Evolutionary conservation across 2,329 filamentous ascomycete genomes (phyloP).

Genomic region (Metarhizium guizhouense): DNA sequence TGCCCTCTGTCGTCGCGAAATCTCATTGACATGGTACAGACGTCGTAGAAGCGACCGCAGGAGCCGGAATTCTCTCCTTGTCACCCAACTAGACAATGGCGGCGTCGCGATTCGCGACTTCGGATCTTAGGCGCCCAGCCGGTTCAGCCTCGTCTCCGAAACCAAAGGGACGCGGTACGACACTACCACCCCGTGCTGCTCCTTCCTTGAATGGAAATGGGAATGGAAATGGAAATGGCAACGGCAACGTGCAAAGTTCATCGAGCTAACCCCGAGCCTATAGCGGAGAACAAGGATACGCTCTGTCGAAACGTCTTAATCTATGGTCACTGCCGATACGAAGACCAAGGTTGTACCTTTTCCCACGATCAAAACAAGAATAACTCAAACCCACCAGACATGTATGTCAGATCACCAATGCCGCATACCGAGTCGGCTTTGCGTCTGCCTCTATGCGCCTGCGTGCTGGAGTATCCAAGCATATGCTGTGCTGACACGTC

Average conservation of each 20-base stretch:
- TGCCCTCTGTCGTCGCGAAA: constrained; percentile 2
- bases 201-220: not conserved
- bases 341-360: constrained; percentile 85
- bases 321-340: constrained; percentile 86
- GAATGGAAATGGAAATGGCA: not conserved
- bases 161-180: constrained; percentile 46
- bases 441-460: not conserved
- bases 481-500: constrained; percentile 1
- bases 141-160: constrained; percentile 37
- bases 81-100: constrained; percentile 28
- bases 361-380: constrained; percentile 71
- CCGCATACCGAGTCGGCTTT: not conserved
- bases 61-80: constrained; percentile 19
- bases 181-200: not conserved
- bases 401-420: constrained; percentile 27
- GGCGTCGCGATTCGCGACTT: constrained; percentile 34
- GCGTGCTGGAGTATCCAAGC: not conserved
- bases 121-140: constrained; percentile 42
- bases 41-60: constrained; percentile 32
- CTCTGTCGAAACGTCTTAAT: constrained; percentile 89
- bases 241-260: not conserved
- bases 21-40: constrained; percentile 17
- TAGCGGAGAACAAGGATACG: constrained; percentile 73
- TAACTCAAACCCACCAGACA: constrained; percentile 34
- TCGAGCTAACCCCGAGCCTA: constrained; percentile 1